phyloP scores from a whole-genome alignment of 345 rosid genomes.

The Viola odorata region DNA sequence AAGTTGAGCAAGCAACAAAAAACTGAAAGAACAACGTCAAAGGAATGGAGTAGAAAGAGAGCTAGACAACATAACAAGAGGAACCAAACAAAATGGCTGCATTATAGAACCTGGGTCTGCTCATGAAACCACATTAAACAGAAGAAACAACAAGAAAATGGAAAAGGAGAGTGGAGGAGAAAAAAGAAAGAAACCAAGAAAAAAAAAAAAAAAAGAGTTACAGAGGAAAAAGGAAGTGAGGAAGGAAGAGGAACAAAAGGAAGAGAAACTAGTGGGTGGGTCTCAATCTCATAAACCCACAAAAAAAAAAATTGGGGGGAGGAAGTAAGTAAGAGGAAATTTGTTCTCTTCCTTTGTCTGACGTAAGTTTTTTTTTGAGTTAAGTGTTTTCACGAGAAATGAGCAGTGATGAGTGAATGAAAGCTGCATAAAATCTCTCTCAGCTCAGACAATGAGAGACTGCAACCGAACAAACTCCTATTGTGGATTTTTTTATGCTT shows the following conservation, averaged over 20 bases:
- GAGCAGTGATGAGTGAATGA: slow-evolving; percentile 47
- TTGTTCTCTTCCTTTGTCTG: slow-evolving; percentile 6
- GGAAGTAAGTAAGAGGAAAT: slow-evolving; percentile 21
- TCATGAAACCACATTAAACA: slow-evolving; percentile 33
- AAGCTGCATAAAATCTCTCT: slow-evolving; percentile 35
- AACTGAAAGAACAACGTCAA: slow-evolving; percentile 19
- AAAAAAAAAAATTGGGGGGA: not conserved
- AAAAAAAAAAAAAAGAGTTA: not conserved
- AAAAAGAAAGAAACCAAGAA: slow-evolving; percentile 6
- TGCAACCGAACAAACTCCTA: slow-evolving; percentile 6
- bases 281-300: slow-evolving; percentile 10
- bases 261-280: slow-evolving; percentile 26
- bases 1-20: slow-evolving; percentile 12
- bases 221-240: slow-evolving; percentile 3
- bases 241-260: not conserved
- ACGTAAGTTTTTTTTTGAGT: slow-evolving; percentile 17
- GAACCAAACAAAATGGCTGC: slow-evolving; percentile 25
- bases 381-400: slow-evolving; percentile 64
- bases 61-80: slow-evolving; percentile 14
- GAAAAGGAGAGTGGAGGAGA: not conserved
- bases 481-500: not conserved
- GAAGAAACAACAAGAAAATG: slow-evolving; percentile 14
- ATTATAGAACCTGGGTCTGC: slow-evolving; percentile 32
- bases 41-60: slow-evolving; percentile 10
- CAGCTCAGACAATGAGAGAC: not conserved